A percentile compares a stretch with the other conserved stretches of the same genome.
Conservation (phyloP, 2,329 filamentous ascomycete species). For the Neopestalotiopsis rosae region DNA sequence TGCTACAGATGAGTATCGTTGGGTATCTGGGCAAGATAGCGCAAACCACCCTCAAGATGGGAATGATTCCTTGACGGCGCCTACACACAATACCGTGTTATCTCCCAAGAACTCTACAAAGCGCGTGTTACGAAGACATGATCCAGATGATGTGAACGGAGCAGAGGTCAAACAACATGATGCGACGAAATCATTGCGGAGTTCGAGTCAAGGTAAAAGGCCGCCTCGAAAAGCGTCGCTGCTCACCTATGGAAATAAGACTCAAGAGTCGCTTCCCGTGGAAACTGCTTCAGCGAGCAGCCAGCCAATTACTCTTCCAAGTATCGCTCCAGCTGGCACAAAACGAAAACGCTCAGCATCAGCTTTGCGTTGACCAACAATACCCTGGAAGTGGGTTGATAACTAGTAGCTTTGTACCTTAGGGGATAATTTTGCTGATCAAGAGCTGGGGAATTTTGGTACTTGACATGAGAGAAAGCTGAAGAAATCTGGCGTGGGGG, state of each 20-base stretch:
- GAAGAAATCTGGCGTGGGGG: not conserved
- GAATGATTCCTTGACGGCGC: not conserved
- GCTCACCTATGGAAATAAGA: not conserved
- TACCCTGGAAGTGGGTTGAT: no score
- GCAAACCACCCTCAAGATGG: not conserved
- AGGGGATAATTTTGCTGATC: not conserved
- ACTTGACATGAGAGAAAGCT: not conserved
- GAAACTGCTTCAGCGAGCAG: not conserved
- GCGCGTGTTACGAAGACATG: not conserved
- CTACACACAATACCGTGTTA: not conserved
- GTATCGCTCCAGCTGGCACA: not conserved
- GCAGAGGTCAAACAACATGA: slow-evolving; percentile 14
- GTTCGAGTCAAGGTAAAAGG: not conserved
- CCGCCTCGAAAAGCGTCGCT: not conserved
- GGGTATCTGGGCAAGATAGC: not conserved
- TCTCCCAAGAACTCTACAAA: not conserved
- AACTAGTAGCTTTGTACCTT: no score
- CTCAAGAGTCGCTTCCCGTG: not conserved
- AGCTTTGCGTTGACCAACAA: no score
- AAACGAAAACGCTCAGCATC: not conserved
- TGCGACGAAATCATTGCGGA: slow-evolving; percentile 8
- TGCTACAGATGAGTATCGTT: not conserved
- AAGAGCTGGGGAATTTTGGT: not conserved
- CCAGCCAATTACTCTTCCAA: not conserved
- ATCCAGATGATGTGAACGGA: not conserved